Base-by-base conservation (phyloP, 75 land plant genomes). In the Selaginella tamariscina region DNA sequence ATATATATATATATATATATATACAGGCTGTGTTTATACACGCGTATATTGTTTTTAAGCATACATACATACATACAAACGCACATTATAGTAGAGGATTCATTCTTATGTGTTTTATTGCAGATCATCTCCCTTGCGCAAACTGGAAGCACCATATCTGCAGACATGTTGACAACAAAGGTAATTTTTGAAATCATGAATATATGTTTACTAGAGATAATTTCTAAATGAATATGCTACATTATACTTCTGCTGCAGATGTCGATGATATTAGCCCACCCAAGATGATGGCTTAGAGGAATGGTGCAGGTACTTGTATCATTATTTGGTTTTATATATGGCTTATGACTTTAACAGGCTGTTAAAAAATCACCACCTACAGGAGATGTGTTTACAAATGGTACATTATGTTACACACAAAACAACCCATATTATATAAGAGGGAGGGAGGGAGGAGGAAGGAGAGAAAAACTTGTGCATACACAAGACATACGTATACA, bases 111-210 rank as follows among this genome's bases (percentile, higher is more conserved):
- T 9, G 66, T 28, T 65, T 5, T 33, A 28, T 27, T 72, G 56
- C 75, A 93, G 98, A 73, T 93, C 30, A 83, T 93, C 54, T 80
- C 98, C 30, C 62, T 89, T 54, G 96, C 86, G 31, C 98, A 93
- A 78, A 66, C 70, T 20, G 98, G 98, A 54, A 65, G 75, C 56
- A 82, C 71, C 44, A 68, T 88, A 24, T 77, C 79, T 30, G 71
- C 71, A 30, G 84, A 83, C 72, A 60, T 32, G 18, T 23, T 67
- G 44, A 2, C 24, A n/a, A 67, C 24, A 65, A 29, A 65, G 18
- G 29, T 65, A 13, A 65, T 66, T 18, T 23, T 13, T 33, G 18
- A n/a, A 30, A 26, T 32, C 2, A 24, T 0, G 29, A 18, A 32
- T 1, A 22, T 32, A 31, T 44, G 32, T 18, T 13, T 24, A 65